phyloP scores from a whole-genome alignment of 1,139 yeast species.

The Nakaseomyces uthaithaninus region DNA sequence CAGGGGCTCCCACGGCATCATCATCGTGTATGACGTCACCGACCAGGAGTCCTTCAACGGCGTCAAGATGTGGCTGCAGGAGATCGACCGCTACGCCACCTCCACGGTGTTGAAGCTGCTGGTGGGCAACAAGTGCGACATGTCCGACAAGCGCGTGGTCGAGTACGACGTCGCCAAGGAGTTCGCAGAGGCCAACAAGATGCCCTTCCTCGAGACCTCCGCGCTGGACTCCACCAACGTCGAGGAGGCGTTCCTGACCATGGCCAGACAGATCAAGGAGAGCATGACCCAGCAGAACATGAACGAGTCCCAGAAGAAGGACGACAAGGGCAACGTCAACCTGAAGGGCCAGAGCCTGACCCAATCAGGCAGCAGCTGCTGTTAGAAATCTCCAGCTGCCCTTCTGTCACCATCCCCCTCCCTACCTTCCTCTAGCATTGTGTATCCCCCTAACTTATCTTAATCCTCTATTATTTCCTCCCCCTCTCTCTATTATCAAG shows the following conservation, averaged over 20 bases:
- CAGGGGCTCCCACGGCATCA: slow-evolving; percentile 98
- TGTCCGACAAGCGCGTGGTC: slow-evolving; percentile 88
- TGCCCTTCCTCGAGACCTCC: slow-evolving; percentile 93
- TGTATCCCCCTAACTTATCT: too few relatives aligned
- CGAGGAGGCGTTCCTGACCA: slow-evolving; percentile 95
- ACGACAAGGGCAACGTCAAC: slow-evolving; percentile 67
- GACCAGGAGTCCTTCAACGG: slow-evolving; percentile 97
- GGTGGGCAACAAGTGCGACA: slow-evolving; percentile 95
- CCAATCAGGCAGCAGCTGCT: slow-evolving; percentile 64
- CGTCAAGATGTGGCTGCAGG: slow-evolving; percentile 98
- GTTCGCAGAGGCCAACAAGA: slow-evolving; percentile 92
- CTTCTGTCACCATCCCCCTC: too few relatives aligned
- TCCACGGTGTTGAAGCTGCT: slow-evolving; percentile 94
- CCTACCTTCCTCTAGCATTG: too few relatives aligned
- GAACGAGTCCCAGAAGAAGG: slow-evolving; percentile 35
- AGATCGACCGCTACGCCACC: slow-evolving; percentile 95
- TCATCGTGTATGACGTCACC: slow-evolving; percentile 95
- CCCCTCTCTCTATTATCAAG: too few relatives aligned
- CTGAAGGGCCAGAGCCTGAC: slow-evolving; percentile 84
- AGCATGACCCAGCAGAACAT: slow-evolving; percentile 69
- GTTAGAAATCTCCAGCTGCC: slow-evolving; percentile 32
- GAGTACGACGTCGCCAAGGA: slow-evolving; percentile 96
- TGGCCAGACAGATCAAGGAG: slow-evolving; percentile 98
- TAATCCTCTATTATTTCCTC: too few relatives aligned
- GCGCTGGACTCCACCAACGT: slow-evolving; percentile 94